These are phyloP conservation scores for Kodamaea laetipori DNA, from an alignment of 805 yeast genomes.

Conservation along the genomic window DNA sequence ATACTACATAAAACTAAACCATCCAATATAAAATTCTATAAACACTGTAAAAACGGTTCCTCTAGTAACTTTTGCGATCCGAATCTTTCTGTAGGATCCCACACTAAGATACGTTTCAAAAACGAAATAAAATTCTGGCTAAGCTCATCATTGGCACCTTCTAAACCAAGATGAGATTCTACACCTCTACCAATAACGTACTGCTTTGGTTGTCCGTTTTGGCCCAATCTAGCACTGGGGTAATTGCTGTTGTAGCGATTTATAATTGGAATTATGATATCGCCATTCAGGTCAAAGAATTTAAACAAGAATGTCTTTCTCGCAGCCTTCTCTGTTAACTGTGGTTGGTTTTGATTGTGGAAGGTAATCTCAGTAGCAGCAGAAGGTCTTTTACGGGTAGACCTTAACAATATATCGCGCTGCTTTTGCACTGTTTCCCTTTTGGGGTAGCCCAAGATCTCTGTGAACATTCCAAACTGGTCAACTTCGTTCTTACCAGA, in stretches of 20 bases:
- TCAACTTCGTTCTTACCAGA: slow-evolving; percentile 54
- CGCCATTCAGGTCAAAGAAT: slow-evolving; percentile 42
- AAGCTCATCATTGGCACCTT: slow-evolving; percentile 11
- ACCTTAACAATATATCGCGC: slow-evolving; percentile 37
- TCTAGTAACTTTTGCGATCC: slow-evolving; percentile 11
- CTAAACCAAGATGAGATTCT: slow-evolving; percentile 31
- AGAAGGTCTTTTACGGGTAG: slow-evolving; percentile 18
- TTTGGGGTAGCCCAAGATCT: slow-evolving; percentile 51
- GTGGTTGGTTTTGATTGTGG: slow-evolving; percentile 12
- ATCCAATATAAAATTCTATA: not conserved
- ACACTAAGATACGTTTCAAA: slow-evolving; percentile 33
- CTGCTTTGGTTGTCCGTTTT: slow-evolving; percentile 16
- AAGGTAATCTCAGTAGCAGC: slow-evolving; percentile 1
- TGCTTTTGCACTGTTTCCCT: slow-evolving; percentile 40
- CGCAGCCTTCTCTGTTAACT: slow-evolving; percentile 33
- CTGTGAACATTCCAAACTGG: slow-evolving; percentile 45
- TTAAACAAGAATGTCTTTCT: slow-evolving; percentile 39
- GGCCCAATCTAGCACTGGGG: not conserved
- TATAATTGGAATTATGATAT: slow-evolving; percentile 35
- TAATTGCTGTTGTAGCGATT: slow-evolving; percentile 22
- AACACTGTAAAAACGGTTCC: slow-evolving; percentile 6
- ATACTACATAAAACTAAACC: not conserved
- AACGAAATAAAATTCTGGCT: slow-evolving; percentile 27
- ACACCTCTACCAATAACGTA: slow-evolving; percentile 23
- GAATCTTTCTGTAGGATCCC: slow-evolving; percentile 32